Conservation (phyloP, 768 basidiomycete species). For the Leccinum olivaceopallidum region DNA sequence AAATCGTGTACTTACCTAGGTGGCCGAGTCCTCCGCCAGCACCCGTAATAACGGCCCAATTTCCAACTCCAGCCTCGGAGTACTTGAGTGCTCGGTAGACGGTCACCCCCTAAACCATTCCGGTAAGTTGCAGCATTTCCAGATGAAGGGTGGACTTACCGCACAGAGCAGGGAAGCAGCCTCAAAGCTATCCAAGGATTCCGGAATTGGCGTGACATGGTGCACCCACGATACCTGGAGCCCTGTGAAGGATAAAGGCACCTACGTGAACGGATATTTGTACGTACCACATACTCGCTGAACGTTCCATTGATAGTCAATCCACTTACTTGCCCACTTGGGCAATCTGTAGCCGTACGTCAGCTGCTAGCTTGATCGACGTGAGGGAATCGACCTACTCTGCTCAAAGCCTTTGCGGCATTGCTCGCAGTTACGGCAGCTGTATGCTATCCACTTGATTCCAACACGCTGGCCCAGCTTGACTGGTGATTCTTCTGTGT, state of each 20-base stretch:
- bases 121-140: too few species aligned
- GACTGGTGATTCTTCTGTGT: constrained; percentile 59
- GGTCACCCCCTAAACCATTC: constrained; percentile 61
- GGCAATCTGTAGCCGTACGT: constrained; percentile 48
- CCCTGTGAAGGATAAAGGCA: background rate
- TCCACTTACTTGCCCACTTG: constrained; percentile 59
- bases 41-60: constrained; percentile 77
- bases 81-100: constrained; percentile 86
- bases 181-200: constrained; percentile 57
- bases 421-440: constrained; percentile 72
- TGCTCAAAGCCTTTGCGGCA: constrained; percentile 80
- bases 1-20: constrained; percentile 58
- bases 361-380: background rate
- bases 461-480: constrained; percentile 81
- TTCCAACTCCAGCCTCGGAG: constrained; percentile 59
- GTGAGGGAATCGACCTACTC: constrained; percentile 42
- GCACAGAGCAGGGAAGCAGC: constrained; percentile 81
- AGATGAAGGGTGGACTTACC: constrained; percentile 31
- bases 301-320: constrained; percentile 81
- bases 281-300: constrained; percentile 58
- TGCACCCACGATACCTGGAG: constrained; percentile 64
- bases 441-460: constrained; percentile 79
- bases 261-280: background rate
- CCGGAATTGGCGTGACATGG: constrained; percentile 80
- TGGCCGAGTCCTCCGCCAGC: constrained; percentile 85